Percentiles rank a stretch among this genome's conserved stretches.
Evolutionary conservation across 2,329 filamentous ascomycete species (phyloP).

Genomic region (Cladosporium sp.): DNA sequence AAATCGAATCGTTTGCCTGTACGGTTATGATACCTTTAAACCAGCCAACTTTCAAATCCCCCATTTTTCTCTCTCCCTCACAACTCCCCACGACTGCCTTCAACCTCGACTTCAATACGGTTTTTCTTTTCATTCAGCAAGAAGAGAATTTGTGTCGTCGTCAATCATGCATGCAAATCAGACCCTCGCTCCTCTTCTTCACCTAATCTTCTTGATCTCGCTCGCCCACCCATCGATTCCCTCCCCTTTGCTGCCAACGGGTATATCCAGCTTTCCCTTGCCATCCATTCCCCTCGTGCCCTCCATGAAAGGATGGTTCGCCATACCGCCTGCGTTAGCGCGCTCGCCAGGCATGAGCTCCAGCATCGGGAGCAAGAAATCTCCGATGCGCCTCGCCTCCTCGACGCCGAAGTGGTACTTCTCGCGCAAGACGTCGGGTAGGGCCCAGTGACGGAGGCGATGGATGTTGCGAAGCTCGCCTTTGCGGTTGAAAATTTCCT

Average conservation of each 20-base stretch:
- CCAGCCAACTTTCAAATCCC: no score
- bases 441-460: slow-evolving; percentile 88
- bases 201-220: slow-evolving; percentile 78
- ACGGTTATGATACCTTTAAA: no score
- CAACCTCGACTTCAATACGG: no score
- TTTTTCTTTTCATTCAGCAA: no score
- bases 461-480: slow-evolving; percentile 97
- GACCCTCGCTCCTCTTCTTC: slow-evolving; percentile 21
- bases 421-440: slow-evolving; percentile 87
- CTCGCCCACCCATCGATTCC: slow-evolving; percentile 91
- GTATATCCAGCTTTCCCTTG: slow-evolving; percentile 63
- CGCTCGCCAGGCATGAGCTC: slow-evolving; percentile 82
- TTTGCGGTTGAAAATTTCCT: slow-evolving; percentile 98
- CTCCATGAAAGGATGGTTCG: slow-evolving; percentile 74
- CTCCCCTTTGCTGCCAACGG: slow-evolving; percentile 78
- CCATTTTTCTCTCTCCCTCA: no score
- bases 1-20: no score
- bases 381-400: slow-evolving; percentile 71
- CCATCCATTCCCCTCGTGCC: slow-evolving; percentile 86
- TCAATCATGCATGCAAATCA: slow-evolving; percentile 2
- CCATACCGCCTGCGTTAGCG: slow-evolving; percentile 95
- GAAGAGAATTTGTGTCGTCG: not conserved
- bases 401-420: slow-evolving; percentile 94
- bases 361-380: slow-evolving; percentile 86
- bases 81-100: no score